Percentiles rank a stretch among this genome's conserved stretches.
phyloP scores from a whole-genome alignment of 1,284 basidiomycete species.

The Ustilago esculenta region DNA sequence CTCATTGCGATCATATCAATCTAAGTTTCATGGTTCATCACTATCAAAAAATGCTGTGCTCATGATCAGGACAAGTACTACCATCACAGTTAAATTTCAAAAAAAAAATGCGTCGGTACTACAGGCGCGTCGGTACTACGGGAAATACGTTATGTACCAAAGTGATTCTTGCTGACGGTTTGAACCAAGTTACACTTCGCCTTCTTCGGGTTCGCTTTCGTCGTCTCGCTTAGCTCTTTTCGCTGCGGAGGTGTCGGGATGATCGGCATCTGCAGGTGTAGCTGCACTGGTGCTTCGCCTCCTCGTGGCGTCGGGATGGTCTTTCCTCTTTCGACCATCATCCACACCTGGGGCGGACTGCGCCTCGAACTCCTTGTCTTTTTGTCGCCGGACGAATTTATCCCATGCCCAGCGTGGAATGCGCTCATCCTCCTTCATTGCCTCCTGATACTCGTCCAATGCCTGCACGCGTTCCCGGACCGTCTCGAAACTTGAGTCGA shows the following conservation, averaged over 20 bases:
- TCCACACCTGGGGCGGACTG: background rate
- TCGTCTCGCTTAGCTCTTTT: conserved; percentile 18
- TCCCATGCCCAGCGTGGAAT: conserved; percentile 58
- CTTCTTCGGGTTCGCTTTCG: conserved; percentile 42
- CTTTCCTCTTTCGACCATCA: conserved; percentile 45
- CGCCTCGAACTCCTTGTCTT: conserved; percentile 35
- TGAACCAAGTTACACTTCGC: conserved; percentile 50
- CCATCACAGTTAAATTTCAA: too few relatives aligned
- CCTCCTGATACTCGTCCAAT: conserved; percentile 38
- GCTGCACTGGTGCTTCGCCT: background rate
- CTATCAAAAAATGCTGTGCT: too few relatives aligned
- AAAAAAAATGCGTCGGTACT: too few relatives aligned
- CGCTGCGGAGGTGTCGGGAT: background rate
- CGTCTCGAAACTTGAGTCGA: conserved; percentile 37
- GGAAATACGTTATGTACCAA: too few relatives aligned
- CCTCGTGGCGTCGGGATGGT: background rate
- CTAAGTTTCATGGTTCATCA: too few relatives aligned
- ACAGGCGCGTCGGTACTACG: too few relatives aligned
- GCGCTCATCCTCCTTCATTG: conserved; percentile 44
- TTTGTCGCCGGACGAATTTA: conserved; percentile 58
- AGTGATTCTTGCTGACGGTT: too few relatives aligned
- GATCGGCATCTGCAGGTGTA: background rate
- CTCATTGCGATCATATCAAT: too few relatives aligned
- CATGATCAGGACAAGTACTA: too few relatives aligned
- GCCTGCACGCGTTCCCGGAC: conserved; percentile 21